phyloP scores from a whole-genome alignment of 139 green algal species.

The Chlamydomonas sphaeroides region DNA sequence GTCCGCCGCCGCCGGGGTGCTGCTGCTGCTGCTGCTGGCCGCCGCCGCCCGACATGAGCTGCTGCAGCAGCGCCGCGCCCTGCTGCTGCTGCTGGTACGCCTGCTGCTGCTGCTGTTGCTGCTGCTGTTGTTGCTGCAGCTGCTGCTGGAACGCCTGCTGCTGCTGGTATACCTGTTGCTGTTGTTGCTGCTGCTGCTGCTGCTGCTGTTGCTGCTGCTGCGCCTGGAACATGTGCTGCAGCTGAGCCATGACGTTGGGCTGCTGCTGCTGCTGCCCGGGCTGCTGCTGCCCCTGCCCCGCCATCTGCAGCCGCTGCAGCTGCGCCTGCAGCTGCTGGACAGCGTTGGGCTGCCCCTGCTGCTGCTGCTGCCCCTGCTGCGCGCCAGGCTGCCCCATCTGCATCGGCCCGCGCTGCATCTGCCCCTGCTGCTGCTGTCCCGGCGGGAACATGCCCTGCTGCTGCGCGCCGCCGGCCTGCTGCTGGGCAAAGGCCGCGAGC shows the following conservation, averaged over 20 bases:
- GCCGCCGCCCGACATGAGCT: constrained; percentile 17
- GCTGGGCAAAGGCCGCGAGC: background rate
- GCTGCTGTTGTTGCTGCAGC: background rate
- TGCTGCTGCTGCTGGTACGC: background rate
- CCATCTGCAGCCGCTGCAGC: background rate
- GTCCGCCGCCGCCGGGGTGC: background rate
- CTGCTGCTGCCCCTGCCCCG: background rate
- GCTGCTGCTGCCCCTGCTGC: background rate
- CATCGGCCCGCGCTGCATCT: background rate
- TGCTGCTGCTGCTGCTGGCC: background rate
- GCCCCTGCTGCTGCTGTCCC: background rate
- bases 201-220: constrained; percentile 17
- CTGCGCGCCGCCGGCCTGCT: background rate
- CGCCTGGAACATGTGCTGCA: constrained; percentile 3
- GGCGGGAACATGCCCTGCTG: background rate
- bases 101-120: background rate
- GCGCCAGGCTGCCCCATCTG: background rate
- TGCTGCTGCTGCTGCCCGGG: background rate
- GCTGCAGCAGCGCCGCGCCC: background rate
- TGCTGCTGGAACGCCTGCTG: background rate
- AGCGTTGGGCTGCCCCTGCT: background rate
- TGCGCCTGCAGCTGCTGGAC: background rate
- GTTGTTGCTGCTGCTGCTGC: constrained; percentile 3
- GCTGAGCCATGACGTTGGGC: background rate
- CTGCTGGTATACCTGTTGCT: background rate